Evolutionary conservation across 2,329 filamentous ascomycete genomes (phyloP).

Genomic region (Penicillium paneum): DNA sequence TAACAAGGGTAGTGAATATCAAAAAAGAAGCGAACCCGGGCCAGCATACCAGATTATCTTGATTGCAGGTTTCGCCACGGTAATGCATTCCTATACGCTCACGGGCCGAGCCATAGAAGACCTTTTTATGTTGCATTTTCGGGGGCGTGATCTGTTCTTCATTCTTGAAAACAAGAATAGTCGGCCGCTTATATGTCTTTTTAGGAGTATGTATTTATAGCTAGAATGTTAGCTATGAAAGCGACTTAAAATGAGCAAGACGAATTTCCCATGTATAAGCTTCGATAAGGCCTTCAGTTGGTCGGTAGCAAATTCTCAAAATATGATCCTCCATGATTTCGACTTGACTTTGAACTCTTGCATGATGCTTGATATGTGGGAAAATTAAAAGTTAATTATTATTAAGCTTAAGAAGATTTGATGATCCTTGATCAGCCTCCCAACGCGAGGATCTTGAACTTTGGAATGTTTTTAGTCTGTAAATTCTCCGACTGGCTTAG

Average conservation of each 20-base stretch:
- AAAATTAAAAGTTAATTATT: not conserved
- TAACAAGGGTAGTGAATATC: not conserved
- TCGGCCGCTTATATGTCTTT: no score
- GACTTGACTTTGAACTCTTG: not conserved
- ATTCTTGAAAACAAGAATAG: not conserved
- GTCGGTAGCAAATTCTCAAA: not conserved
- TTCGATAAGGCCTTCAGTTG: not conserved
- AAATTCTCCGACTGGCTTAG: not conserved
- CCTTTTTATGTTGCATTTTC: not conserved
- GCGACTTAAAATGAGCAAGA: no score
- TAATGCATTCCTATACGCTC: not conserved
- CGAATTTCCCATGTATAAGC: no score
- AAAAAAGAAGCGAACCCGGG: not conserved
- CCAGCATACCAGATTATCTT: conserved; percentile 13
- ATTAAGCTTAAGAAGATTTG: not conserved
- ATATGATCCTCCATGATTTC: not conserved
- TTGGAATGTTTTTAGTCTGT: not conserved
- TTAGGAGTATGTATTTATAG: no score
- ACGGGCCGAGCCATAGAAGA: no score
- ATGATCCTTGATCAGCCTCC: not conserved
- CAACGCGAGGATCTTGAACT: not conserved
- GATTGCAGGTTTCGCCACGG: conserved; percentile 9
- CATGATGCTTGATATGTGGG: not conserved
- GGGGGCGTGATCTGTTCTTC: not conserved
- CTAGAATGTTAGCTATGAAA: no score